Conservation (phyloP, 2,329 filamentous ascomycete genomes). For the Xylaria sp. region DNA sequence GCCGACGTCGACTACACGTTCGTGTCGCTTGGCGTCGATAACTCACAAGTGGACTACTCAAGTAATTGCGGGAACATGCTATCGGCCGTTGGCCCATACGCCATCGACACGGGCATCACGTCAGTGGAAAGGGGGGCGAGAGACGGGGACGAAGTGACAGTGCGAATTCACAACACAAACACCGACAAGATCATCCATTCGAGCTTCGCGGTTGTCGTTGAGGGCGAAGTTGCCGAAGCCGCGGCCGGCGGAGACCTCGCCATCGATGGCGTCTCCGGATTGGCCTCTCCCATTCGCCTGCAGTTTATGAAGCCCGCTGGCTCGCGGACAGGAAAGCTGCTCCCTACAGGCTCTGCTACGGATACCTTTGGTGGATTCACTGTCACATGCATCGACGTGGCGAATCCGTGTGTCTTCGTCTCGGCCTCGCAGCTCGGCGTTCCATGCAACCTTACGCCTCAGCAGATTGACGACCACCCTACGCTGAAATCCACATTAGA, state of each 20-base stretch:
- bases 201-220: constrained; percentile 50
- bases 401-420: constrained; percentile 58
- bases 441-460: constrained; percentile 39
- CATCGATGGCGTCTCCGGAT: constrained; percentile 57
- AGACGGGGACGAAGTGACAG: not conserved
- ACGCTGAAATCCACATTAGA: constrained; percentile 51
- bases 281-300: constrained; percentile 51
- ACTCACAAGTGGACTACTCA: constrained; percentile 63
- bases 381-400: constrained; percentile 51
- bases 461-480: constrained; percentile 49
- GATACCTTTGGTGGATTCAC: not conserved
- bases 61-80: constrained; percentile 73
- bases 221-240: constrained; percentile 40
- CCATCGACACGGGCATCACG: constrained; percentile 61
- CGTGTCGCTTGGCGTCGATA: constrained; percentile 65
- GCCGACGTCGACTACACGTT: constrained; percentile 50
- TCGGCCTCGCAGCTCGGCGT: constrained; percentile 49
- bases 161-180: constrained; percentile 50
- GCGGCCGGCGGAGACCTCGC: constrained; percentile 50
- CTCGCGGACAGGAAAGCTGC: constrained; percentile 50
- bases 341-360: constrained; percentile 1
- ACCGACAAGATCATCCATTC: constrained; percentile 52
- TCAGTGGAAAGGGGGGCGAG: constrained; percentile 48
- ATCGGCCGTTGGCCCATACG: constrained; percentile 67
- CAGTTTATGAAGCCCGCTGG: constrained; percentile 55